A percentile compares a stretch with the other conserved stretches of the same genome.
These are phyloP conservation scores for Neurospora sp. DNA, from an alignment of 495 filamentous ascomycete species.

Conservation along the genomic window DNA sequence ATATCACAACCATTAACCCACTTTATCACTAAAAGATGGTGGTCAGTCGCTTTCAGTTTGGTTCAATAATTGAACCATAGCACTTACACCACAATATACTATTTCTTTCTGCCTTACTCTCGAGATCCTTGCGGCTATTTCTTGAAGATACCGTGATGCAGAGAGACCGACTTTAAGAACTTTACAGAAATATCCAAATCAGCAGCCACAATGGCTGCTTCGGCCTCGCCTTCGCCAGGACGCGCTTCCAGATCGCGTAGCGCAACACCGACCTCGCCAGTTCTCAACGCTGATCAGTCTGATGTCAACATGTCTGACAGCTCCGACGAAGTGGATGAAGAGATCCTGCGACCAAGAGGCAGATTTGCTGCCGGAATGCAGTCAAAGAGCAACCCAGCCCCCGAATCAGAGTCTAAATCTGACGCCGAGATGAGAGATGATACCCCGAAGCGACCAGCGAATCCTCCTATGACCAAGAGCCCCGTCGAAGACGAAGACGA, in stretches of 20 bases:
- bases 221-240: conserved; percentile 26
- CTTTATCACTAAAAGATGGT: neutral
- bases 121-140: neutral
- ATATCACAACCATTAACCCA: conserved; percentile 5
- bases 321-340: conserved; percentile 22
- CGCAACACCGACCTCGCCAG: conserved; percentile 10
- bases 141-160: neutral
- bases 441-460: conserved; percentile 7
- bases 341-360: conserved; percentile 52
- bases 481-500: conserved; percentile 9
- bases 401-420: conserved; percentile 12
- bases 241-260: conserved; percentile 6
- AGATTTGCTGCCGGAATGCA: conserved; percentile 63
- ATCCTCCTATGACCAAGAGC: conserved; percentile 10
- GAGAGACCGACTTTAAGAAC: neutral
- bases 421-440: conserved; percentile 13
- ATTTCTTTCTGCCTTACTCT: neutral
- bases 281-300: neutral
- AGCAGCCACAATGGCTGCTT: conserved; percentile 32
- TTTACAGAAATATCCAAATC: conserved; percentile 6
- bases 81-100: neutral
- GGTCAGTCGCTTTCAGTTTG: neutral
- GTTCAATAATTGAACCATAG: neutral
- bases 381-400: conserved; percentile 10
- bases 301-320: conserved; percentile 4